Percentiles rank a stretch among this genome's conserved stretches.
phyloP scores from a whole-genome alignment of 148 eudicot species.

The Selenicereus undatus region DNA sequence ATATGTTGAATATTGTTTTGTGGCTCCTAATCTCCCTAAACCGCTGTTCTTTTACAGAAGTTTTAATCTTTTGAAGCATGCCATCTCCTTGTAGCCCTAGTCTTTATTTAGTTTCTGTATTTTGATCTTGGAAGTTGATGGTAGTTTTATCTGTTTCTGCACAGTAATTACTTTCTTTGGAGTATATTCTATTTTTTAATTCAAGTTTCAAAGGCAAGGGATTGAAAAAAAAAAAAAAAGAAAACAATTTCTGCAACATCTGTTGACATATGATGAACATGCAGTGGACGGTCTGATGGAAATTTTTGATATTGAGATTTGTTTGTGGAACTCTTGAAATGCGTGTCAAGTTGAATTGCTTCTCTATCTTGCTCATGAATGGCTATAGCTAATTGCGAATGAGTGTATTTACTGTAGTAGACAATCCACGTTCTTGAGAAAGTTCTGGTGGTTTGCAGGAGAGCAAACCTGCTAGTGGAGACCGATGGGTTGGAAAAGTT shows the following conservation, averaged over 20 bases:
- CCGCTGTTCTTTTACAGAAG: neutral
- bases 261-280: neutral
- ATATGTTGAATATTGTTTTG: neutral
- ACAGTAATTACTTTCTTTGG: neutral
- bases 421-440: neutral
- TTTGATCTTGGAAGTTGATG: neutral
- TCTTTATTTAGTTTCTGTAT: neutral
- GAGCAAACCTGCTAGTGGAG: slow-evolving; percentile 40
- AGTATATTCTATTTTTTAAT: neutral
- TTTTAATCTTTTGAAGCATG: neutral
- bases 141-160: neutral
- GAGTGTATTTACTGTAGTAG: neutral
- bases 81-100: neutral
- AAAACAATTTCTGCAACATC: neutral
- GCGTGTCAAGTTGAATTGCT: neutral
- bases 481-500: slow-evolving; percentile 91
- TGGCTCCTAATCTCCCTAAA: neutral
- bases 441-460: slow-evolving; percentile 47
- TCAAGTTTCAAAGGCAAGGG: neutral
- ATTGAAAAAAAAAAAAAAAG: neutral
- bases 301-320: neutral
- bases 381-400: neutral
- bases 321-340: neutral
- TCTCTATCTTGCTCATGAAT: neutral
- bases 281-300: neutral